Evolutionary conservation across 495 filamentous ascomycete genomes (phyloP), one percentile per base, ranked within the genome.

Genomic region (Cryomyces minteri): DNA sequence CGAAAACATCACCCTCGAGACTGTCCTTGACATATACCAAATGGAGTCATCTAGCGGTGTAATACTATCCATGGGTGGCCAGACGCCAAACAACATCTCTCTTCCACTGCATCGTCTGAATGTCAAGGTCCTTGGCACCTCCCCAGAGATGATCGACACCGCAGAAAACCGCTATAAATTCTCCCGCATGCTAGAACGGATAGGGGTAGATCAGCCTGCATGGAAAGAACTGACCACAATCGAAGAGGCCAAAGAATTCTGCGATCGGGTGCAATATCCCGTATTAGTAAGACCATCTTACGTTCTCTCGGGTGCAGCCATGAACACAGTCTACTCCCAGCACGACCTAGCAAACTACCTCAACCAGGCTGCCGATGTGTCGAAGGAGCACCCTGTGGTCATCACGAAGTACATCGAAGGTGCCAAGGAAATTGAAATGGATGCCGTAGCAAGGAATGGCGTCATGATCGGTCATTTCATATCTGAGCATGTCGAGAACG

Each of bases 91-190:
- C 70, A 98, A 98, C 67, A 96, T 96, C 53, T 88, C 90, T 18
- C 70, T 96, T 44, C 84, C 83, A 1, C 71, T 96, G 28, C 77
- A 85, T 51, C 82, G 88, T 36, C 68, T 88, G 11, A 90, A 93
- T 39, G 84, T 94, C 53, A 86, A 84, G 63, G 80, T 98, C 14
- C 69, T 94, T 0, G 90, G 90, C 51, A 98, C 90, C 1, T 94
- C 90, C 0, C 90, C 90, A 31, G 88, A 98, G 60, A 95, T 95
- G 90, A 98, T 98, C 56, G 90, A 98, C 54, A 84, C 76, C 32
- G 90, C 90, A 8, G 90, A 98, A 65, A 98, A 98, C 62, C 79
- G 90, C 14, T 94, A 94, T 60, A 95, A 98, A 66, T 98, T 98
- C 69, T 95, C 88, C 5, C 86, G 87, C 53, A 96, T 98, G 64